Conservation (phyloP, 306 rosid genomes). For the Crotalaria pallida region DNA sequence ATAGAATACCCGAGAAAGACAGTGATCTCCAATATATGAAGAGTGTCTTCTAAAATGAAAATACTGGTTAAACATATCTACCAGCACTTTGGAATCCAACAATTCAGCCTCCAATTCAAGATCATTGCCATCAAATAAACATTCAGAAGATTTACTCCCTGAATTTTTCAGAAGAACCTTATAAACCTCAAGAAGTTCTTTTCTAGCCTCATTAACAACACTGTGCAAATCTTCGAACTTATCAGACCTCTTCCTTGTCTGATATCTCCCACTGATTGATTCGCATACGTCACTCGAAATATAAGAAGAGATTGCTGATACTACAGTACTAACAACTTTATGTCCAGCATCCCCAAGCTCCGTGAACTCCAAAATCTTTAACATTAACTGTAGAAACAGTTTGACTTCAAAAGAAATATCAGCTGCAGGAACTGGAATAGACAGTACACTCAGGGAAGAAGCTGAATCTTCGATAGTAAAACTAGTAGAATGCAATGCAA, state of each 20-base stretch:
- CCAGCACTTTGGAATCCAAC: constrained; percentile 63
- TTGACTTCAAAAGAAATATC: constrained; percentile 70
- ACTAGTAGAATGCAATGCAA: constrained; percentile 64
- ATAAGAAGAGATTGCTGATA: constrained; percentile 66
- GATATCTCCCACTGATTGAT: constrained; percentile 36
- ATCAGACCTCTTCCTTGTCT: constrained; percentile 34
- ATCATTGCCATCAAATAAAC: constrained; percentile 34
- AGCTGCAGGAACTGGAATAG: constrained; percentile 54
- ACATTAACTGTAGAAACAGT: constrained; percentile 62
- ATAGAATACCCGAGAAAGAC: constrained; percentile 53
- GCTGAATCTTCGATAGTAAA: constrained; percentile 52
- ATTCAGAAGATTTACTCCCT: constrained; percentile 38
- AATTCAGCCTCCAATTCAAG: constrained; percentile 53
- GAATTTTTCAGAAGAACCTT: constrained; percentile 35
- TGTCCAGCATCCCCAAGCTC: constrained; percentile 55
- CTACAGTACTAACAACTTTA: constrained; percentile 58
- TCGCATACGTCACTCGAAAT: constrained; percentile 45
- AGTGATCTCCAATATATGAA: constrained; percentile 34
- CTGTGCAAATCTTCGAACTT: constrained; percentile 45
- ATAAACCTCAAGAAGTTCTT: constrained; percentile 64
- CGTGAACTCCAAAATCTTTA: constrained; percentile 60
- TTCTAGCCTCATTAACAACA: constrained; percentile 49
- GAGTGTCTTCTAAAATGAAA: constrained; percentile 41
- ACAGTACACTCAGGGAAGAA: constrained; percentile 54
- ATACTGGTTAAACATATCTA: constrained; percentile 55